Percentiles rank a stretch among this genome's conserved stretches.
Conservation (phyloP, 371 early-diverging fungal species). For the Mortierella sp. region DNA sequence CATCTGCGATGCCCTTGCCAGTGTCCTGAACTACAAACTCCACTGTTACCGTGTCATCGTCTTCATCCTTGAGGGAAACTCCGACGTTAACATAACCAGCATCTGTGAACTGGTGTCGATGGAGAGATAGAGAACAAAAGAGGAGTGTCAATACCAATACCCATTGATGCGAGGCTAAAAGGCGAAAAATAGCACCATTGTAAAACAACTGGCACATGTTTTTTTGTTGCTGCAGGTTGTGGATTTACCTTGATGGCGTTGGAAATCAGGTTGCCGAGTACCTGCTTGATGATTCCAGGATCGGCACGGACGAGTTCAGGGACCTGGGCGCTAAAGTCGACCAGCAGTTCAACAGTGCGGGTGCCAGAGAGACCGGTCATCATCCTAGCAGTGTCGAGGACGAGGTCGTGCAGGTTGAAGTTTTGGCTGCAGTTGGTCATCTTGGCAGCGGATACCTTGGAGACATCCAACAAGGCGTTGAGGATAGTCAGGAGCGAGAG, state of each 20-base stretch:
- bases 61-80: slow-evolving; percentile 54
- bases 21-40: slow-evolving; percentile 70
- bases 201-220: background rate
- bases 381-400: slow-evolving; percentile 58
- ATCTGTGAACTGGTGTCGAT: slow-evolving; percentile 38
- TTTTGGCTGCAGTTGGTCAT: slow-evolving; percentile 56
- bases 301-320: slow-evolving; percentile 58
- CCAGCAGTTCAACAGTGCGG: slow-evolving; percentile 57
- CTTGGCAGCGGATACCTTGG: slow-evolving; percentile 61
- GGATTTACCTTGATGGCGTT: slow-evolving; percentile 59
- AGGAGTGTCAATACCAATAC: background rate
- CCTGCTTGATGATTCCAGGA: slow-evolving; percentile 57
- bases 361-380: slow-evolving; percentile 60
- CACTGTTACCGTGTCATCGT: slow-evolving; percentile 54
- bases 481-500: slow-evolving; percentile 57
- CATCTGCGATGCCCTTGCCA: slow-evolving; percentile 70
- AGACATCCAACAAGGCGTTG: slow-evolving; percentile 60
- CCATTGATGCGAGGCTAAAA: background rate
- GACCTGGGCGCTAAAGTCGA: slow-evolving; percentile 59
- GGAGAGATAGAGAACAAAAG: background rate
- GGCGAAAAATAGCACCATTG: background rate
- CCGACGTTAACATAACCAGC: slow-evolving; percentile 54
- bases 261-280: slow-evolving; percentile 58
- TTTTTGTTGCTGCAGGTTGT: background rate
- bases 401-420: slow-evolving; percentile 59